These are phyloP conservation scores for Colletotrichum orbiculare DNA, from an alignment of 2,329 filamentous ascomycete species.

Conservation along the genomic window DNA sequence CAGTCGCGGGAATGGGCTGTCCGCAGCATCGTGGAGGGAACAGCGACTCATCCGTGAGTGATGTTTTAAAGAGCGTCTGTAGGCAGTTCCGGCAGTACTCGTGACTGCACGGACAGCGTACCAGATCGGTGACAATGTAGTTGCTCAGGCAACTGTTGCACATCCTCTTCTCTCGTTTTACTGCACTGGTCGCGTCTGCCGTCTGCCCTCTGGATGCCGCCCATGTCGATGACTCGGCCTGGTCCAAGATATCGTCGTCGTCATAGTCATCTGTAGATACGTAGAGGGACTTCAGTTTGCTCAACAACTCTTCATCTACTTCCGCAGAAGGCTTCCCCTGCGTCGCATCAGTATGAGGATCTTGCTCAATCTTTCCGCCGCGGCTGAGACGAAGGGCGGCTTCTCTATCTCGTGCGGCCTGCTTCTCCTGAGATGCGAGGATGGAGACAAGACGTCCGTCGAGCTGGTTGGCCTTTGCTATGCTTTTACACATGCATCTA, in stretches of 20 bases:
- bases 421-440: slow-evolving; percentile 7
- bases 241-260: not conserved
- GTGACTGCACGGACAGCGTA: slow-evolving; percentile 52
- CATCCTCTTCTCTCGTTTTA: not conserved
- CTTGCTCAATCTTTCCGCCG: not conserved
- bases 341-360: not conserved
- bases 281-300: not conserved
- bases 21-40: slow-evolving; percentile 68
- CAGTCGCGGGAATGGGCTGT: slow-evolving; percentile 50
- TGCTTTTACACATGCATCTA: slow-evolving; percentile 36
- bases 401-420: slow-evolving; percentile 10
- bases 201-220: slow-evolving; percentile 1
- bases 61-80: slow-evolving; percentile 52
- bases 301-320: not conserved
- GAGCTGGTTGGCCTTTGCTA: slow-evolving; percentile 38
- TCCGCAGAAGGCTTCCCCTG: not conserved
- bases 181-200: too few species aligned
- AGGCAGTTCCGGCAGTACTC: slow-evolving; percentile 65
- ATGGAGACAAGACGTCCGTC: slow-evolving; percentile 36
- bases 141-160: slow-evolving; percentile 3
- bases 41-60: slow-evolving; percentile 59
- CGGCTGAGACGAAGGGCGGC: slow-evolving; percentile 1
- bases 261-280: not conserved
- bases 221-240: slow-evolving; percentile 20
- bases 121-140: not conserved